These are phyloP conservation scores for Sungouiella blattae DNA, from an alignment of 805 yeast species.

Conservation along the genomic window DNA sequence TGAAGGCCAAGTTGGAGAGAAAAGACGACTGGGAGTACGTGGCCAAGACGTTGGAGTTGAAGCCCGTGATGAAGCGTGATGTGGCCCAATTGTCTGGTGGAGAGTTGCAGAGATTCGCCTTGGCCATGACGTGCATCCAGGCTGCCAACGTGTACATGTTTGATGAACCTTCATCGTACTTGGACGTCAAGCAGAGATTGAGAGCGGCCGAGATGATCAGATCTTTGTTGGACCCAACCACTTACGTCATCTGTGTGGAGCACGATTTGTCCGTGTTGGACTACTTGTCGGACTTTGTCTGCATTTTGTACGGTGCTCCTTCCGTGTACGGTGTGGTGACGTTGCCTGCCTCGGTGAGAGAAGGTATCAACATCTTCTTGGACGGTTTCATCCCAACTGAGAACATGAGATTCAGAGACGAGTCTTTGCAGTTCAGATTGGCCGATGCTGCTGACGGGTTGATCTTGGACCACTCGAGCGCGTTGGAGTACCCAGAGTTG, in stretches of 20 bases:
- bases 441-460: conserved; percentile 83
- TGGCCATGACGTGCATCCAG: conserved; percentile 96
- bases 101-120: conserved; percentile 96
- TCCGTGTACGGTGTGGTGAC: conserved; percentile 99
- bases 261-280: conserved; percentile 98
- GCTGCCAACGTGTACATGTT: conserved; percentile 96
- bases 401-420: conserved; percentile 94
- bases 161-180: conserved; percentile 97
- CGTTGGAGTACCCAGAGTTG: conserved; percentile 78
- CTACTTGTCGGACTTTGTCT: conserved; percentile 92
- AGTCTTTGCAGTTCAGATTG: conserved; percentile 88
- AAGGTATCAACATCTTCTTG: conserved; percentile 96
- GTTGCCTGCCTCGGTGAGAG: conserved; percentile 94
- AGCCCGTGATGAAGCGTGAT: conserved; percentile 78
- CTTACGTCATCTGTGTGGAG: conserved; percentile 94
- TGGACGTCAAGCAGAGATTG: conserved; percentile 98
- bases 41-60: conserved; percentile 69
- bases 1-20: conserved; percentile 76
- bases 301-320: conserved; percentile 97
- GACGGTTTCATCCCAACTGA: conserved; percentile 98
- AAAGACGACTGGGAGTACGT: conserved; percentile 61
- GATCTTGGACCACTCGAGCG: conserved; percentile 72
- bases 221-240: conserved; percentile 69
- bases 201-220: conserved; percentile 95
- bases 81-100: conserved; percentile 93